Conservation (phyloP, 192 early-diverging fungal species). For the Coemansia sp. region DNA sequence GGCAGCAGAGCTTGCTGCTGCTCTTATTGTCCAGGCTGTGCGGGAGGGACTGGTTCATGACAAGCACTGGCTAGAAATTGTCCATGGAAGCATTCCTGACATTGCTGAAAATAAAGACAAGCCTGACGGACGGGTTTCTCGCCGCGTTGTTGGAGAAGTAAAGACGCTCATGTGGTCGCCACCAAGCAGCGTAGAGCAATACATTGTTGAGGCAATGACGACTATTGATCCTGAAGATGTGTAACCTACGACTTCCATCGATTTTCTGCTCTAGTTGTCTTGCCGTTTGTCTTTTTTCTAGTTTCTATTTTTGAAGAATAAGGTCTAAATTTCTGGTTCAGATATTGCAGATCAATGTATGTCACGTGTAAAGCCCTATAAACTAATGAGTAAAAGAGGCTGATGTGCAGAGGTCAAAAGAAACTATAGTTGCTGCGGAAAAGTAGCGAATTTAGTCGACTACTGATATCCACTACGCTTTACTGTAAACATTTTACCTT, state of each 20-base stretch:
- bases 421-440: background rate
- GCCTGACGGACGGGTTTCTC: slow-evolving; percentile 26
- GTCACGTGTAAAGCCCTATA: background rate
- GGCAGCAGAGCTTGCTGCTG: slow-evolving; percentile 74
- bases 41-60: slow-evolving; percentile 53
- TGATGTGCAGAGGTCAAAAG: background rate
- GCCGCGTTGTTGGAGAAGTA: slow-evolving; percentile 44
- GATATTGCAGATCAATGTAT: background rate
- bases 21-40: slow-evolving; percentile 67
- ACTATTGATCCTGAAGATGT: slow-evolving; percentile 40
- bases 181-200: slow-evolving; percentile 49
- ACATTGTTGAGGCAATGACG: slow-evolving; percentile 46
- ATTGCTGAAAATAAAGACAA: background rate
- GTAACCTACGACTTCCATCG: no score
- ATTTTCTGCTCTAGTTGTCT: no score
- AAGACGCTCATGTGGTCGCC: slow-evolving; percentile 50
- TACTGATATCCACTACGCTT: no score
- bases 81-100: slow-evolving; percentile 20
- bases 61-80: slow-evolving; percentile 31
- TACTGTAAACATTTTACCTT: no score
- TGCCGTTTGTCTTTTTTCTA: no score
- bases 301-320: no score
- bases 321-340: no score
- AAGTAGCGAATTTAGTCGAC: background rate
- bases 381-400: background rate